Percentiles rank a stretch among this genome's conserved stretches.
phyloP scores from a whole-genome alignment of 2,329 filamentous ascomycete genomes.

The Verticillium longisporum region DNA sequence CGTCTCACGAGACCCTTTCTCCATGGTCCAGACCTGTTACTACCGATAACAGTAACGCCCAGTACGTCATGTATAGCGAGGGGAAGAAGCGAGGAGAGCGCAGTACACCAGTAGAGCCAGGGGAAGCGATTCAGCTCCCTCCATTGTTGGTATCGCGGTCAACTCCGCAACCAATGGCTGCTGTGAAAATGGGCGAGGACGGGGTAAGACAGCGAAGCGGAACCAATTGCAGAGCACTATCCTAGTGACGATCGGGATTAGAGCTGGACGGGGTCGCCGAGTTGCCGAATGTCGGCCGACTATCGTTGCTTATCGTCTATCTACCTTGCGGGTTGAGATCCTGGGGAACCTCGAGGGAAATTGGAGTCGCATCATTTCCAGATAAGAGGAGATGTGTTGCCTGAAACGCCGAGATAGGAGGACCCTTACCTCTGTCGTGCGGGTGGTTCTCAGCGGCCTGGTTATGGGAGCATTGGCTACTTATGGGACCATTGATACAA shows the following conservation, averaged over 20 bases:
- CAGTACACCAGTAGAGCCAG: no score
- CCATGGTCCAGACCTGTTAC: neutral
- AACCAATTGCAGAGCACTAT: neutral
- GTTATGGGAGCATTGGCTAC: no score
- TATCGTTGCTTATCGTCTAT: neutral
- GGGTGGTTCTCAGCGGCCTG: neutral
- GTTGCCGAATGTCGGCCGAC: neutral
- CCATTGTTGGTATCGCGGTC: neutral
- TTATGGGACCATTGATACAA: neutral
- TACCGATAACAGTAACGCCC: neutral
- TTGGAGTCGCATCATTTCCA: neutral
- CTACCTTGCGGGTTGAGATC: neutral
- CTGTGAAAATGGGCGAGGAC: neutral
- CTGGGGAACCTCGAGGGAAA: neutral
- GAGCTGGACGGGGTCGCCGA: neutral
- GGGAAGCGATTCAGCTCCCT: neutral
- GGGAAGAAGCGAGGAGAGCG: neutral
- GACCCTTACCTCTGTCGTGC: neutral
- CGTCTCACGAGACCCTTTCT: neutral
- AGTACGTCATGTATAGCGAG: neutral
- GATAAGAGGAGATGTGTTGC: neutral
- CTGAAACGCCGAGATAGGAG: neutral
- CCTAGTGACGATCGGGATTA: neutral
- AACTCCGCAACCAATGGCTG: neutral
- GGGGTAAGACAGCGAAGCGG: neutral